Conservation (phyloP, 1,284 basidiomycete species). For the Marasmius sp. region DNA sequence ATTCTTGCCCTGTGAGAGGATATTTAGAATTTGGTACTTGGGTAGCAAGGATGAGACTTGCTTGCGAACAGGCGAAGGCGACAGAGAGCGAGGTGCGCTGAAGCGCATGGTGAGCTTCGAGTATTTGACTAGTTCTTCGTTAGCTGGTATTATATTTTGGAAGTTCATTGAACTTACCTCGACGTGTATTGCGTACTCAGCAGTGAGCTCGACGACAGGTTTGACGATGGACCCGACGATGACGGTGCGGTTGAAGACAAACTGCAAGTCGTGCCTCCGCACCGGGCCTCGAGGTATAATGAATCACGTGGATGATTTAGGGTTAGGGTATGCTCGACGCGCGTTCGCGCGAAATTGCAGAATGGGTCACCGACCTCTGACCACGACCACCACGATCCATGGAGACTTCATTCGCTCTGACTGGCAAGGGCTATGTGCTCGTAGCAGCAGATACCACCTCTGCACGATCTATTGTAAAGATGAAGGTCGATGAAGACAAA, state of each 20-base stretch:
- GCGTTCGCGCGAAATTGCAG: background rate
- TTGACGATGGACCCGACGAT: too few species aligned
- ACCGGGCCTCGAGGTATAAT: background rate
- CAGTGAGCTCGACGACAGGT: too few species aligned
- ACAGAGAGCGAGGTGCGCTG: constrained; percentile 57
- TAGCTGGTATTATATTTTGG: background rate
- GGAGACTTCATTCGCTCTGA: constrained; percentile 78
- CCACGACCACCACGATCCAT: constrained; percentile 34
- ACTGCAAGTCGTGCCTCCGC: too few species aligned
- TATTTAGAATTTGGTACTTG: constrained; percentile 9
- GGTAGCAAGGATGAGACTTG: constrained; percentile 25
- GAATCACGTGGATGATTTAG: background rate
- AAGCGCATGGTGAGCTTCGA: constrained; percentile 49
- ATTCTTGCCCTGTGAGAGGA: background rate
- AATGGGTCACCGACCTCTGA: background rate
- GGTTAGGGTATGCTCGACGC: constrained; percentile 8
- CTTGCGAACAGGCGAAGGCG: constrained; percentile 59
- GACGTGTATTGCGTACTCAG: too few species aligned
- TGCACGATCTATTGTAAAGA: constrained; percentile 91
- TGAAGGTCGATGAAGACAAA: constrained; percentile 98
- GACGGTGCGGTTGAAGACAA: too few species aligned
- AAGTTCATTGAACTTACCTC: too few species aligned
- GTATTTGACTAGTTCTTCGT: background rate
- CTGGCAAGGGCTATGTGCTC: constrained; percentile 89
- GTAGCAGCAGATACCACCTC: constrained; percentile 91